phyloP scores from a whole-genome alignment of 495 filamentous ascomycete species.

The Lindgomyces ingoldianus region DNA sequence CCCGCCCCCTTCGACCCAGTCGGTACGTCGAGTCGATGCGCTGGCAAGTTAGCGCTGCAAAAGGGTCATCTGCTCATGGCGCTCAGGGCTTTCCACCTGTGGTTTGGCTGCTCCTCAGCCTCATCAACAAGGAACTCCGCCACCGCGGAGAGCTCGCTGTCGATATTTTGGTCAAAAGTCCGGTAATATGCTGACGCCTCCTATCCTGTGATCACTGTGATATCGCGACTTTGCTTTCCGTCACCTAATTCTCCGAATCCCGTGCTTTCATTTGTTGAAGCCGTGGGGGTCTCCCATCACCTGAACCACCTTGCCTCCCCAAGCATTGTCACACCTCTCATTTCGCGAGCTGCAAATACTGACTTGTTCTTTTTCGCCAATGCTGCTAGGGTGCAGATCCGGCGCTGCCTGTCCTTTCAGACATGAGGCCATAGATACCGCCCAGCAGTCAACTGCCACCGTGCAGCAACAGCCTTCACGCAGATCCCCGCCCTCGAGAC shows the following conservation, averaged over 20 bases:
- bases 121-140: conserved; percentile 32
- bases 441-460: conserved; percentile 31
- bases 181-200: conserved; percentile 39
- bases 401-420: conserved; percentile 43
- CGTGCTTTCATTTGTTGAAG: conserved; percentile 28
- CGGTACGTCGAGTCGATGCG: conserved; percentile 36
- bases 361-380: conserved; percentile 34
- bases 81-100: conserved; percentile 29
- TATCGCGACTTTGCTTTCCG: conserved; percentile 23
- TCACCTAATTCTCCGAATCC: conserved; percentile 32
- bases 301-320: conserved; percentile 13
- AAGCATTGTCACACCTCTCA: conserved; percentile 27
- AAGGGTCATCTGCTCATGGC: conserved; percentile 34
- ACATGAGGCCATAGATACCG: conserved; percentile 30
- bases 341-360: conserved; percentile 15
- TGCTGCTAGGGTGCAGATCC: conserved; percentile 41
- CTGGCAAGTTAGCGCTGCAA: conserved; percentile 34
- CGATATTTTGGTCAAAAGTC: conserved; percentile 39
- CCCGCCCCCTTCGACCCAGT: conserved; percentile 16
- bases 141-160: conserved; percentile 36
- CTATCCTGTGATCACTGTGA: conserved; percentile 35
- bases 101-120: conserved; percentile 34
- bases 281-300: conserved; percentile 31
- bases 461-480: conserved; percentile 28
- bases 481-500: conserved; percentile 28